These are phyloP conservation scores for Wickerhamiella alocasiicola DNA, from an alignment of 805 yeast species.

Conservation along the genomic window DNA sequence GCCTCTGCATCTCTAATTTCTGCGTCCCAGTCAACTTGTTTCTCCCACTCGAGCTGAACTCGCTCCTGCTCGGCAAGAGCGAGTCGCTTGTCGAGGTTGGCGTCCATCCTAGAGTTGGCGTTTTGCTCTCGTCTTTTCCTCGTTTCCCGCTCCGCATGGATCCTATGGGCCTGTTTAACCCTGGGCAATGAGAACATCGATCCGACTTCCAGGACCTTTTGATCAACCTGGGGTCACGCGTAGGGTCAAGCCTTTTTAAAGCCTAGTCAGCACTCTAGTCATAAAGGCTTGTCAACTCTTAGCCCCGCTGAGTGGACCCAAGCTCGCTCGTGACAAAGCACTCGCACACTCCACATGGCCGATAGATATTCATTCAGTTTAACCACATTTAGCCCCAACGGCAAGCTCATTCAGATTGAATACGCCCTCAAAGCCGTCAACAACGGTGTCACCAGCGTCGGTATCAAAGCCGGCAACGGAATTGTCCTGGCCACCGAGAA, in stretches of 20 bases:
- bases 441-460: slow-evolving; percentile 94
- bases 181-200: no score
- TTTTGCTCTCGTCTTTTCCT: background rate
- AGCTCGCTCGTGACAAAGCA: slow-evolving; percentile 8
- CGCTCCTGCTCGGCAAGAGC: background rate
- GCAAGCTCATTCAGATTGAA: slow-evolving; percentile 94
- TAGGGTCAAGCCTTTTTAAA: background rate
- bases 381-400: slow-evolving; percentile 97
- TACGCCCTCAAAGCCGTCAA: slow-evolving; percentile 95
- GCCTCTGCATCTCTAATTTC: slow-evolving; percentile 1
- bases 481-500: slow-evolving; percentile 94
- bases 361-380: slow-evolving; percentile 96
- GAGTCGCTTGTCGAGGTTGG: no score
- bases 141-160: background rate
- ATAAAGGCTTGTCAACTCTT: no score
- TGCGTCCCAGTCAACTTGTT: background rate
- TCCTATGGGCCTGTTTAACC: slow-evolving; percentile 6
- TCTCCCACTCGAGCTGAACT: slow-evolving; percentile 2
- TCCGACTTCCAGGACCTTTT: no score
- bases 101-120: no score
- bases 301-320: background rate
- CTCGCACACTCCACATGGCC: slow-evolving; percentile 60
- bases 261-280: background rate
- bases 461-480: slow-evolving; percentile 90
- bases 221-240: no score